Evolutionary conservation across 495 filamentous ascomycete genomes (phyloP).

Genomic region (Penicillium salamii): DNA sequence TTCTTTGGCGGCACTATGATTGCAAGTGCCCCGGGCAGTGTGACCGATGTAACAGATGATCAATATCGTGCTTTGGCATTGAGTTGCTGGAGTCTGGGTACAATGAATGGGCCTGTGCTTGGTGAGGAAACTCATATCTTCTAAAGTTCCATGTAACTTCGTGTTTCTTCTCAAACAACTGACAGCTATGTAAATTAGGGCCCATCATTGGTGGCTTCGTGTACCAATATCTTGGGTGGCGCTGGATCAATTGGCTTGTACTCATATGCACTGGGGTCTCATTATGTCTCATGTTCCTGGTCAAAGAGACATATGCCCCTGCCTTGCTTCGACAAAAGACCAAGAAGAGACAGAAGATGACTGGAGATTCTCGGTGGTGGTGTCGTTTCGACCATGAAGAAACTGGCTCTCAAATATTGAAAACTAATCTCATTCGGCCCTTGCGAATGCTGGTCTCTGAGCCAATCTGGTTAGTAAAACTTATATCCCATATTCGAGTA

Average conservation of each 20-base stretch:
- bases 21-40: slow-evolving; percentile 68
- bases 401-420: slow-evolving; percentile 33
- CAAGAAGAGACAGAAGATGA: slow-evolving; percentile 55
- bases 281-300: slow-evolving; percentile 45
- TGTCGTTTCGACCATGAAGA: slow-evolving; percentile 58
- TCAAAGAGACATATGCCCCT: slow-evolving; percentile 71
- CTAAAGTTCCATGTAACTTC: no score
- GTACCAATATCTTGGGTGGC: slow-evolving; percentile 71
- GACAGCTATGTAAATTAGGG: slow-evolving; percentile 18
- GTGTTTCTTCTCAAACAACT: no score
- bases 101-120: slow-evolving; percentile 58
- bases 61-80: slow-evolving; percentile 65
- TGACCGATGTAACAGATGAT: slow-evolving; percentile 70
- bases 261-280: slow-evolving; percentile 58
- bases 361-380: slow-evolving; percentile 63
- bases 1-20: slow-evolving; percentile 72
- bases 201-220: slow-evolving; percentile 71
- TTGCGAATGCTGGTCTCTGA: slow-evolving; percentile 67
- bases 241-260: slow-evolving; percentile 80
- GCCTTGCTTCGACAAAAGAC: slow-evolving; percentile 57
- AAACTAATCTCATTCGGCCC: slow-evolving; percentile 61
- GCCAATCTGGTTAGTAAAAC: slow-evolving; percentile 57
- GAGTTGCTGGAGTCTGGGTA: slow-evolving; percentile 65
- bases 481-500: neutral
- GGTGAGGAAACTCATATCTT: no score